These are phyloP conservation scores for Fusarium anguioides DNA, from an alignment of 2,329 filamentous ascomycete genomes.

Conservation along the genomic window DNA sequence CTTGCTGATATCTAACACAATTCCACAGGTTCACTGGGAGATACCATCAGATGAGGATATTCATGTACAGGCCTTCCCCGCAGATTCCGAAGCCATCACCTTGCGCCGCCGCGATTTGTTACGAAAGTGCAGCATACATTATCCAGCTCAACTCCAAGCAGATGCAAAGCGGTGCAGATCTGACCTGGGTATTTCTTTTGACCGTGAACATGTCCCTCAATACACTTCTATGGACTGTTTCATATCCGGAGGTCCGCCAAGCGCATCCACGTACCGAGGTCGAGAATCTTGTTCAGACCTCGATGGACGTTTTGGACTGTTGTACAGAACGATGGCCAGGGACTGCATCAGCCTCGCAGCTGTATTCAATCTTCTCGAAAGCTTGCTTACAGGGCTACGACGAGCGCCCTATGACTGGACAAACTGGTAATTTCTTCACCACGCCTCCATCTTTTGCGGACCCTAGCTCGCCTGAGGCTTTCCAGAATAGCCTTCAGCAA, in stretches of 20 bases:
- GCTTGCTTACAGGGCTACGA: conserved; percentile 92
- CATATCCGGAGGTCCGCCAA: conserved; percentile 83
- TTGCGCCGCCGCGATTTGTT: conserved; percentile 83
- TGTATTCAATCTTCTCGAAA: conserved; percentile 86
- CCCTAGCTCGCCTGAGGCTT: conserved; percentile 48
- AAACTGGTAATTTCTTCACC: conserved; percentile 48
- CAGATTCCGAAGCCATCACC: conserved; percentile 88
- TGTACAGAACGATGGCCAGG: conserved; percentile 93
- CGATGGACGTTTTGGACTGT: conserved; percentile 80
- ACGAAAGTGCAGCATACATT: conserved; percentile 83
- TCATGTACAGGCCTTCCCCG: conserved; percentile 89
- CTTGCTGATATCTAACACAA: conserved; percentile 15
- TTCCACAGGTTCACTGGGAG: conserved; percentile 68
- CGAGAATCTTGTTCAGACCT: conserved; percentile 77
- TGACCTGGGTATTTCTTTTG: conserved; percentile 94
- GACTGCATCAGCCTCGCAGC: conserved; percentile 81
- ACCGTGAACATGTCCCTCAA: conserved; percentile 93
- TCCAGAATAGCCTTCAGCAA: conserved; percentile 49
- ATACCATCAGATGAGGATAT: conserved; percentile 89
- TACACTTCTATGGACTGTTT: conserved; percentile 90
- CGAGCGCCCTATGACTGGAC: conserved; percentile 52
- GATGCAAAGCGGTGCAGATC: conserved; percentile 78
- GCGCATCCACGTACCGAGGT: conserved; percentile 79
- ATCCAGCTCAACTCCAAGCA: conserved; percentile 84
- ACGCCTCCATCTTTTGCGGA: conserved; percentile 51